A percentile compares a stretch with the other conserved stretches of the same genome.
These are phyloP conservation scores for Aspergillus biplanus DNA, from an alignment of 495 filamentous ascomycete species.

Conservation along the genomic window DNA sequence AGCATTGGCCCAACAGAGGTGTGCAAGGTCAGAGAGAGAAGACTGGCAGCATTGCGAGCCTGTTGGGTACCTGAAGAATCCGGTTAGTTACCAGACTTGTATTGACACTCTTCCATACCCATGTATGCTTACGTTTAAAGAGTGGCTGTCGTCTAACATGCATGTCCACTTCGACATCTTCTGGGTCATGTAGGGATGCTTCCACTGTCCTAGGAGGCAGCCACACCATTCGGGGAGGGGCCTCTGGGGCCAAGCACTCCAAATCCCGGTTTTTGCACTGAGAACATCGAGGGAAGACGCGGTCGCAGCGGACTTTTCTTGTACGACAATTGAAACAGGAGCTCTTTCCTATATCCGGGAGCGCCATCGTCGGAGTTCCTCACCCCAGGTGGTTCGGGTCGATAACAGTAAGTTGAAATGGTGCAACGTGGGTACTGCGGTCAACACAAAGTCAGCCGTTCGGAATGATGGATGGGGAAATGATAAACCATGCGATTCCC, in stretches of 20 bases:
- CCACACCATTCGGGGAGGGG: slow-evolving; percentile 15
- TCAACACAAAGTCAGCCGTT: neutral
- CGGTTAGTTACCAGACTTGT: neutral
- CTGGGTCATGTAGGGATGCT: neutral
- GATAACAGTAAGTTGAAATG: too few relatives aligned
- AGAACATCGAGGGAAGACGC: slow-evolving; percentile 11
- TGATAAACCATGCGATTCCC: neutral
- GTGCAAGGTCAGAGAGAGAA: slow-evolving; percentile 8
- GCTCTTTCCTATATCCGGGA: neutral
- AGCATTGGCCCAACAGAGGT: slow-evolving; percentile 1
- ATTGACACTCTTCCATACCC: neutral
- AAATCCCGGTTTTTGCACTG: slow-evolving; percentile 9
- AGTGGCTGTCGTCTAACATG: slow-evolving; percentile 14
- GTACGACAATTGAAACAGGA: slow-evolving; percentile 15
- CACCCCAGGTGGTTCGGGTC: too few relatives aligned
- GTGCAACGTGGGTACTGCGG: too few relatives aligned
- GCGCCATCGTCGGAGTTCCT: neutral
- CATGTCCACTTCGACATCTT: slow-evolving; percentile 13
- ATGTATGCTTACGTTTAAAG: slow-evolving; percentile 2
- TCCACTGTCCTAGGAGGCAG: neutral
- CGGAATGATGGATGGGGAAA: neutral
- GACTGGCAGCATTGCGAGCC: slow-evolving; percentile 3
- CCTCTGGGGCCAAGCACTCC: slow-evolving; percentile 11
- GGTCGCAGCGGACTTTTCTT: slow-evolving; percentile 18
- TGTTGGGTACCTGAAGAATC: neutral